Percentiles rank a stretch among this genome's conserved stretches.
Evolutionary conservation across 1,139 yeast species (phyloP).

Genomic region (Sugiyamaella novakii): DNA sequence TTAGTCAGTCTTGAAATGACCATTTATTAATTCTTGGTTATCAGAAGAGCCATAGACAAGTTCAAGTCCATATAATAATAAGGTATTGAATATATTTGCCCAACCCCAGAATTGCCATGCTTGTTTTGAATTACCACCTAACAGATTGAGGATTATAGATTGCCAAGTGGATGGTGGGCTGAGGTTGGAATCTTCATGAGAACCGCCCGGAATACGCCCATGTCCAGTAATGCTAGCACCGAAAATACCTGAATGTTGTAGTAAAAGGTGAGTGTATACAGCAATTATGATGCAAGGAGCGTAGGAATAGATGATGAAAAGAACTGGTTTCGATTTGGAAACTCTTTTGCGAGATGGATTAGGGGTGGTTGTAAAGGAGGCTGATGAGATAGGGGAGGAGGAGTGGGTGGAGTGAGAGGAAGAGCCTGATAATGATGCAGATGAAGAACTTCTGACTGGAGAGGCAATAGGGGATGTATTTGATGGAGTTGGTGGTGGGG

Average conservation of each 20-base stretch:
- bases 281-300: slow-evolving; percentile 94
- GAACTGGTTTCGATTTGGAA: slow-evolving; percentile 30
- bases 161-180: slow-evolving; percentile 29
- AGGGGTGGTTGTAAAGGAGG: slow-evolving; percentile 5
- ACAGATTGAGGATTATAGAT: slow-evolving; percentile 35
- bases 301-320: slow-evolving; percentile 74
- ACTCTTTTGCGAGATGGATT: slow-evolving; percentile 39
- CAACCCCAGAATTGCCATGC: slow-evolving; percentile 95
- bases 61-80: slow-evolving; percentile 79
- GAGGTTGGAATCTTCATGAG: slow-evolving; percentile 5
- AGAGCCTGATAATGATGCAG: slow-evolving; percentile 1
- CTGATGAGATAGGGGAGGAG: not conserved
- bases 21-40: slow-evolving; percentile 33
- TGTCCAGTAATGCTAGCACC: slow-evolving; percentile 19
- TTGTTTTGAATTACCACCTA: slow-evolving; percentile 57
- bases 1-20: slow-evolving; percentile 41
- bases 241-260: slow-evolving; percentile 78
- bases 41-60: slow-evolving; percentile 48
- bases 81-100: slow-evolving; percentile 82
- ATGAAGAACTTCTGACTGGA: slow-evolving; percentile 7
- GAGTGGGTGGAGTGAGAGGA: slow-evolving; percentile 1
- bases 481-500: slow-evolving; percentile 23
- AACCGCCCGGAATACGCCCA: slow-evolving; percentile 17
- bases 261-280: slow-evolving; percentile 88
- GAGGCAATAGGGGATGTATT: slow-evolving; percentile 16